These are phyloP conservation scores for Plasmodium falciparum DNA, from an alignment of 169 alveolate species.

Conservation along the genomic window DNA sequence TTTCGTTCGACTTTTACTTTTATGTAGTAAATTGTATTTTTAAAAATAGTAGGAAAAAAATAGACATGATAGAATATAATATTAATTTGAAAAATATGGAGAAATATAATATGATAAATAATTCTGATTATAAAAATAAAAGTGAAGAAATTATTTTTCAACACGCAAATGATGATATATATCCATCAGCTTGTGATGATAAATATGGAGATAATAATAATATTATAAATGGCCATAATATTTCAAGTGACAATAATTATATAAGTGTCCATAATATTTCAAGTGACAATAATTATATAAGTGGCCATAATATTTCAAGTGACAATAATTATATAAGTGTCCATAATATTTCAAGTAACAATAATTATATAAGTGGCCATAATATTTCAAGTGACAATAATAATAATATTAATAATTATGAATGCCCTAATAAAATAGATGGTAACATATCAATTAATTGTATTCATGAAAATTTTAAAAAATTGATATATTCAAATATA, in stretches of 20 bases:
- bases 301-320: too few relatives aligned
- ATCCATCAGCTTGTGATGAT: neutral
- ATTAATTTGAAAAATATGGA: neutral
- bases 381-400: neutral
- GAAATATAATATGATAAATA: neutral
- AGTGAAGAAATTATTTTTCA: neutral
- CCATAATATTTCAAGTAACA: neutral
- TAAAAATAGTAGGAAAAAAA: conserved; percentile 37
- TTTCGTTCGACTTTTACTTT: conserved; percentile 22
- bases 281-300: neutral
- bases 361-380: neutral
- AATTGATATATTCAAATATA: conserved; percentile 11
- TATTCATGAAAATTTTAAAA: conserved; percentile 2
- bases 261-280: neutral
- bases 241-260: neutral
- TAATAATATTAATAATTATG: conserved; percentile 2
- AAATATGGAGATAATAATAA: neutral
- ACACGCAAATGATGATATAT: neutral
- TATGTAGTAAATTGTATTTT: conserved; percentile 28
- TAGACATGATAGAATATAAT: conserved; percentile 8
- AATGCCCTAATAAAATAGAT: neutral
- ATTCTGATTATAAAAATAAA: neutral
- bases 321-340: neutral
- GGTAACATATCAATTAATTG: neutral
- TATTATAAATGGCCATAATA: too few relatives aligned